phyloP scores from a whole-genome alignment of 2,329 filamentous ascomycete genomes.

The Claviceps cyperi region DNA sequence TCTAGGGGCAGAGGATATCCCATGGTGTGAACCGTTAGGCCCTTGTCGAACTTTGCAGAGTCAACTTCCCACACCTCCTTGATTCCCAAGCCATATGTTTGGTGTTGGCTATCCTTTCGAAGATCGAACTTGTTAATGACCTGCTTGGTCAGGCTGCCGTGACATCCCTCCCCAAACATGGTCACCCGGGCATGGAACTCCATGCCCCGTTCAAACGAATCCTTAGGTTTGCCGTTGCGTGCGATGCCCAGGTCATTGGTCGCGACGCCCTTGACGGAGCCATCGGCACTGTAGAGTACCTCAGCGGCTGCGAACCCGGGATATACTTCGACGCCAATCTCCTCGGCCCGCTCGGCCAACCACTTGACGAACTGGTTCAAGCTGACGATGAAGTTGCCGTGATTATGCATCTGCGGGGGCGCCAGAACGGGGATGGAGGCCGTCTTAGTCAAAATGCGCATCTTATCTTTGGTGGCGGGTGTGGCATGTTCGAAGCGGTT shows the following conservation, averaged over 20 bases:
- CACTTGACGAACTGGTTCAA: slow-evolving; percentile 91
- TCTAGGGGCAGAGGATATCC: slow-evolving; percentile 80
- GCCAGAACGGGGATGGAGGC: slow-evolving; percentile 66
- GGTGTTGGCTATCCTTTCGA: slow-evolving; percentile 73
- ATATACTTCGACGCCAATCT: slow-evolving; percentile 89
- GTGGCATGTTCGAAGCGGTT: slow-evolving; percentile 79
- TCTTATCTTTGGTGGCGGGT: slow-evolving; percentile 67
- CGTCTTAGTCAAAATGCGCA: slow-evolving; percentile 85
- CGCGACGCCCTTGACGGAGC: slow-evolving; percentile 82
- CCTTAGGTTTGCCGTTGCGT: slow-evolving; percentile 71
- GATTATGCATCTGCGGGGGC: slow-evolving; percentile 95
- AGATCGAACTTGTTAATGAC: slow-evolving; percentile 90
- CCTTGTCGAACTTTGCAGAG: slow-evolving; percentile 81
- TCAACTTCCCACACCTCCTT: slow-evolving; percentile 98
- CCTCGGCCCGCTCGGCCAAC: slow-evolving; percentile 92
- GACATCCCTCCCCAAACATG: slow-evolving; percentile 86
- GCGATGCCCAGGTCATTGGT: slow-evolving; percentile 88
- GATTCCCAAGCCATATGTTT: slow-evolving; percentile 87
- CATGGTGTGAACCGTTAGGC: slow-evolving; percentile 77
- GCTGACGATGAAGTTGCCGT: slow-evolving; percentile 95
- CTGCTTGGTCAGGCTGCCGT: slow-evolving; percentile 89
- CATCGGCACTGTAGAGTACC: slow-evolving; percentile 73
- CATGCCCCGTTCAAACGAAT: slow-evolving; percentile 91
- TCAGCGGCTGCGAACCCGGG: slow-evolving; percentile 92
- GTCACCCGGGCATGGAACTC: slow-evolving; percentile 91